Evolutionary conservation across 176 grass and related monocot genomes (phyloP).

Genomic region (Aegilops speltoides): DNA sequence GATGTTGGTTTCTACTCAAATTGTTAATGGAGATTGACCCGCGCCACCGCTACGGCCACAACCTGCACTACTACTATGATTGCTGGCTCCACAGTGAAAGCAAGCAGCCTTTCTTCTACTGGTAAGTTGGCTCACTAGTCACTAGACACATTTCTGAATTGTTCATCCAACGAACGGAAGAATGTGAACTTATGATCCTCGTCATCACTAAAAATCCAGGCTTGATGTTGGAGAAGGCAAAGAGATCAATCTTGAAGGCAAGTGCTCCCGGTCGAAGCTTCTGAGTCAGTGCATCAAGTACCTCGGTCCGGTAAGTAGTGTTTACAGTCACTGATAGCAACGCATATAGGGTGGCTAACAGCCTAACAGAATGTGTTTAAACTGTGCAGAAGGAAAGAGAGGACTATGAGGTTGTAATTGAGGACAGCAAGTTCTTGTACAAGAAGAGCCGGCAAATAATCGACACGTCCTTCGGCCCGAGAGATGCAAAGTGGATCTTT

Average conservation of each 20-base stretch:
- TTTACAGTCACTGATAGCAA: not conserved
- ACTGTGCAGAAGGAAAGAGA: constrained; percentile 88
- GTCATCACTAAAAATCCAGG: constrained; percentile 26
- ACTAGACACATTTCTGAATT: not conserved
- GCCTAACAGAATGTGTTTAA: not conserved
- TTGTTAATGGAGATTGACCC: constrained; percentile 79
- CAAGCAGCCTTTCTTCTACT: constrained; percentile 98
- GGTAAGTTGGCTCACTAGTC: constrained; percentile 27
- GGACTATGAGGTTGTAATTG: constrained; percentile 68
- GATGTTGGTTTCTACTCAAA: not conserved
- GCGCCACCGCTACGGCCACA: constrained; percentile 91
- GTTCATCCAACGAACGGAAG: no score
- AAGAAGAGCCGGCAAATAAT: constrained; percentile 67
- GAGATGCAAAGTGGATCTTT: constrained; percentile 94
- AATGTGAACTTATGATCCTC: not conserved
- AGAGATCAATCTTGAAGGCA: constrained; percentile 72
- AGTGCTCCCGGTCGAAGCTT: constrained; percentile 65
- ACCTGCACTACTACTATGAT: constrained; percentile 91
- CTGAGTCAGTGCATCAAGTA: constrained; percentile 96
- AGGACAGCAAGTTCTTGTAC: constrained; percentile 79
- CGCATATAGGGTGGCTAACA: no score
- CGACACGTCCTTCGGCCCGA: constrained; percentile 38
- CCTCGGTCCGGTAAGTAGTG: constrained; percentile 72
- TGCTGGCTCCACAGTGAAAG: constrained; percentile 70
- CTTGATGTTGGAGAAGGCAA: constrained; percentile 63